Percentiles rank a stretch among this genome's conserved stretches.
Conservation (phyloP, 305 asterid genomes). For the Ilex paraguariensis region DNA sequence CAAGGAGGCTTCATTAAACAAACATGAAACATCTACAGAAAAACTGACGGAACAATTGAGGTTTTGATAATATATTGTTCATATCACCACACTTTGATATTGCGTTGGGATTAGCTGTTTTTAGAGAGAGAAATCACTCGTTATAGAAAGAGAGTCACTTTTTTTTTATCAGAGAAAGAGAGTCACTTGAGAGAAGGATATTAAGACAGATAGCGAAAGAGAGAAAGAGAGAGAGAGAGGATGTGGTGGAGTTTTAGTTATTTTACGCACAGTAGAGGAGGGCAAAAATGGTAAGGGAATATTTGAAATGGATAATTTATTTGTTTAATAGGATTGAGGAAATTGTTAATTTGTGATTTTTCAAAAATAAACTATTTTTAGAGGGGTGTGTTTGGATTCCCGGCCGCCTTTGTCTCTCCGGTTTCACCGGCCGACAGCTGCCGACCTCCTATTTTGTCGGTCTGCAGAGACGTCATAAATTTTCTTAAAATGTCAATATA, state of each 20-base stretch:
- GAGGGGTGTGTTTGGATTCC: conserved; percentile 15
- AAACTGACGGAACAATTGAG: too few relatives aligned
- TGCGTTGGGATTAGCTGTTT: too few relatives aligned
- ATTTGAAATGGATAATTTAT: not conserved
- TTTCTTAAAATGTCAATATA: conserved; percentile 6
- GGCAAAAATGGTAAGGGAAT: conserved; percentile 27
- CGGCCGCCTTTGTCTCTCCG: conserved; percentile 51
- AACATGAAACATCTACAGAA: not conserved
- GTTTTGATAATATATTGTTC: too few relatives aligned
- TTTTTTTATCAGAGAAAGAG: too few relatives aligned
- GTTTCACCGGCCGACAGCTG: conserved; percentile 65
- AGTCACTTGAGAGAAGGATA: conserved; percentile 13
- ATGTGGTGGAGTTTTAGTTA: not conserved
- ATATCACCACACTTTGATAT: too few relatives aligned
- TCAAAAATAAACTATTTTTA: conserved; percentile 12
- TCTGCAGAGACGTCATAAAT: conserved; percentile 35
- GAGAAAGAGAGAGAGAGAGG: not conserved
- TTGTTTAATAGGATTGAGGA: too few relatives aligned
- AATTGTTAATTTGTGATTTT: not conserved
- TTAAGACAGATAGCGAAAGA: conserved; percentile 2
- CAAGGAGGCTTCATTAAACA: conserved; percentile 54
- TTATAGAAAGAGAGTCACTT: conserved; percentile 16
- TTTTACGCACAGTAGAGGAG: not conserved
- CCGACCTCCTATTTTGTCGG: conserved; percentile 75
- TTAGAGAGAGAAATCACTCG: conserved; percentile 6